Evolutionary conservation across 2,329 filamentous ascomycete species (phyloP), one percentile per base, ranked within the genome.

Genomic region (Ophiostoma pallidulum): DNA sequence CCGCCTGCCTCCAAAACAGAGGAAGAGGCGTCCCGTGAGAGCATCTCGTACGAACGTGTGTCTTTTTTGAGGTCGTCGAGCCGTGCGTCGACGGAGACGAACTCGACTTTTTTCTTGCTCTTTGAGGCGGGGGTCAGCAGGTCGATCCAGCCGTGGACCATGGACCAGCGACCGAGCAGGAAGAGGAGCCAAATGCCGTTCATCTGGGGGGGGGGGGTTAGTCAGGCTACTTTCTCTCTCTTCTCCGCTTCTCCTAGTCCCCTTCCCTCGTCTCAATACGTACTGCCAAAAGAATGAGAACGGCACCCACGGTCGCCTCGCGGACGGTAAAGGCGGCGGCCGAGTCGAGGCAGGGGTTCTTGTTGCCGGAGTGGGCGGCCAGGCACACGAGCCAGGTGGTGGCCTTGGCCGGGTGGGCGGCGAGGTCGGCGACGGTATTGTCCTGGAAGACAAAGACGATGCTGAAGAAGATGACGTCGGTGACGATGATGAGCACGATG

Each of bases 391-490:
- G 62, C 86, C 87, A 97, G 3, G 74, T 71, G 31, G 66, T 52
- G 2, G 82, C 77, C 22, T 77, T 73, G 1, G 26, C 53, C 1
- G 69, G 68, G 45, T 82, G 59, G 31, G 79, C 72, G 33, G 75
- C 72, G 18, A 75, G 65, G 3, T 76, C 74, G 45, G 77, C 67
- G 12, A 86, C 75, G 19, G 84, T 76, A 57, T 83, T 83, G 64
- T 94, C 86, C 60, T 95, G 77, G 61, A 87, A 86, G 41, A 97
- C 83, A 61, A 97, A 97, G 47, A 95, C 77, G 39, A 95, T 73
- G 2, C 90, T 83, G 66, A 97, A 96, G 73, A 95, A 95, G 58
- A 96, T 81, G 53, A 97, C 88, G 62, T 97, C 90, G 51, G 80
- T 77, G 49, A 96, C 77, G 56, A 97, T 94, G 61, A 96, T 84